phyloP scores from a whole-genome alignment of 1,284 basidiomycete genomes.

The Trametes pubescens region DNA sequence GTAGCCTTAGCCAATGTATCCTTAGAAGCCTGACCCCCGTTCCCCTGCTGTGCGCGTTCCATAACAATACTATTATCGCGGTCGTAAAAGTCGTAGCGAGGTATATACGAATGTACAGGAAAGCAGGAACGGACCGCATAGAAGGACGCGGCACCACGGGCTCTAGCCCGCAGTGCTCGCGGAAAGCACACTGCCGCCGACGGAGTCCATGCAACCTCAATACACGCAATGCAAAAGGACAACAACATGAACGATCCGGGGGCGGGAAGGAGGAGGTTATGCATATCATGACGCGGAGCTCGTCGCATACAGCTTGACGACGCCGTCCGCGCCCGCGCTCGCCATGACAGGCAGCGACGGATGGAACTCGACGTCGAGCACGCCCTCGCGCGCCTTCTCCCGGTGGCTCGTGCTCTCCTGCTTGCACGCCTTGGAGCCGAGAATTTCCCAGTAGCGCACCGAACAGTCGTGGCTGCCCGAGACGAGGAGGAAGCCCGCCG shows the following conservation, averaged over 20 bases:
- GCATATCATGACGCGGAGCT: conserved; percentile 72
- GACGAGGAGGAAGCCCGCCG: conserved; percentile 86
- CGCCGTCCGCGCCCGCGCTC: conserved; percentile 94
- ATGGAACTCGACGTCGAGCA: conserved; percentile 88
- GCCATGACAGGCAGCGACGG: conserved; percentile 88
- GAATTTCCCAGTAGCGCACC: conserved; percentile 93
- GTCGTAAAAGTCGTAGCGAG: conserved; percentile 41
- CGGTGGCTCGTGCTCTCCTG: conserved; percentile 93
- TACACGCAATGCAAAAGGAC: conserved; percentile 13
- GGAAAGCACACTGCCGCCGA: conserved; percentile 2
- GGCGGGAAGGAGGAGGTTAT: not conserved
- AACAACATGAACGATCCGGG: conserved; percentile 9
- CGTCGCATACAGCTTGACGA: conserved; percentile 89
- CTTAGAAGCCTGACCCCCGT: not conserved
- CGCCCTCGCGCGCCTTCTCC: conserved; percentile 90
- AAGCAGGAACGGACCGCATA: conserved; percentile 29
- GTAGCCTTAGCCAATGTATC: conserved; percentile 50
- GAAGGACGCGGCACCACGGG: conserved; percentile 1
- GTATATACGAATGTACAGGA: conserved; percentile 39
- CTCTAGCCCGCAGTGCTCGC: not conserved
- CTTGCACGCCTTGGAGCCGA: conserved; percentile 81
- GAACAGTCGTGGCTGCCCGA: conserved; percentile 96
- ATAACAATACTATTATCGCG: conserved; percentile 37
- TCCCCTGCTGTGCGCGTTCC: conserved; percentile 17
- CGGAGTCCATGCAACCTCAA: conserved; percentile 18